These are phyloP conservation scores for Phytophthora megakarya DNA, from an alignment of 352 stramenopile species.

Conservation along the genomic window DNA sequence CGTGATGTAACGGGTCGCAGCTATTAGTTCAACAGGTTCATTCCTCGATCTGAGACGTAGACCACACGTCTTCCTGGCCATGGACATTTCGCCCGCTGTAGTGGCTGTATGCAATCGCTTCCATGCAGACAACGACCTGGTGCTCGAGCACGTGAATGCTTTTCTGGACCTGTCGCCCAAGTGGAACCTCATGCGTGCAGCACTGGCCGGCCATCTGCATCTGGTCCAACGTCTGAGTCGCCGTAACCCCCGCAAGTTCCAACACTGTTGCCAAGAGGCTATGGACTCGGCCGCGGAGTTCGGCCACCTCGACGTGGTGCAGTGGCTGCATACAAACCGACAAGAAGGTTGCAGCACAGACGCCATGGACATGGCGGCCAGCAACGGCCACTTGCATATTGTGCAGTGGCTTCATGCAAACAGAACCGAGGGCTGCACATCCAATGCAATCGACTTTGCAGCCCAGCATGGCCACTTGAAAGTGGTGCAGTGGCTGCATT, in stretches of 20 bases:
- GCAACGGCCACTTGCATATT: slow-evolving; percentile 55
- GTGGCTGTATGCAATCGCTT: slow-evolving; percentile 52
- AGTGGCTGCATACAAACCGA: slow-evolving; percentile 57
- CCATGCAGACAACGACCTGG: slow-evolving; percentile 47
- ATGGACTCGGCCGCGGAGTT: slow-evolving; percentile 75
- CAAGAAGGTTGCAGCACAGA: slow-evolving; percentile 66
- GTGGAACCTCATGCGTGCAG: slow-evolving; percentile 61
- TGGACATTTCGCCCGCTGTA: slow-evolving; percentile 55
- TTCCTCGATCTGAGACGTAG: slow-evolving; percentile 18
- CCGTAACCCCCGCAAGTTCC: slow-evolving; percentile 40
- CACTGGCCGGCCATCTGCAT: slow-evolving; percentile 52
- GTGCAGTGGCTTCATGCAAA: slow-evolving; percentile 71
- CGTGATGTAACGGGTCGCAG: too few species aligned
- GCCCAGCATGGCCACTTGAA: slow-evolving; percentile 59
- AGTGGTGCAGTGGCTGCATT: slow-evolving; percentile 67
- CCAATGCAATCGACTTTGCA: slow-evolving; percentile 70
- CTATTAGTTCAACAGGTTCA: slow-evolving; percentile 18
- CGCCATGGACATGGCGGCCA: slow-evolving; percentile 68
- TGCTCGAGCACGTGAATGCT: slow-evolving; percentile 51
- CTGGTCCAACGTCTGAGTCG: slow-evolving; percentile 55
- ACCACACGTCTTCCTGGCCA: not conserved
- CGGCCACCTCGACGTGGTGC: slow-evolving; percentile 58
- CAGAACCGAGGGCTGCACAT: slow-evolving; percentile 59
- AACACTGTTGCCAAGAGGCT: slow-evolving; percentile 55
- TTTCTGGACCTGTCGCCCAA: slow-evolving; percentile 60